phyloP scores from a whole-genome alignment of 306 rosid species.

The Cotoneaster glaucophyllus region DNA sequence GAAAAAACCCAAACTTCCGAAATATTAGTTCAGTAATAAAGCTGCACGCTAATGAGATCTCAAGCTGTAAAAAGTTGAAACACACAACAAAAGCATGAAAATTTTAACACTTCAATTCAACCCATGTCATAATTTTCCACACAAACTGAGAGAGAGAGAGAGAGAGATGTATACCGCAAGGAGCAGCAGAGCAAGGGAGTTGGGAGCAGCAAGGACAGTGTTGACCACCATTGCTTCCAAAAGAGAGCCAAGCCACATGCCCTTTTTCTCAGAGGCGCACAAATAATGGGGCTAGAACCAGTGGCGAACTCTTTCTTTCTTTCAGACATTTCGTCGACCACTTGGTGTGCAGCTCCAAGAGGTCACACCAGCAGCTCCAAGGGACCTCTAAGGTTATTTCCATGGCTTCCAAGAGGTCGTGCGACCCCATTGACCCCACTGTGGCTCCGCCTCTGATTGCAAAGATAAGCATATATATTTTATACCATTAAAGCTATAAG shows the following conservation, averaged over 20 bases:
- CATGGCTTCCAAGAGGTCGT: too few relatives aligned
- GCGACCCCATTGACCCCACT: too few relatives aligned
- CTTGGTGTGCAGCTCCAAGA: too few relatives aligned
- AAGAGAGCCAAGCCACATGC: conserved; percentile 24
- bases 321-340: too few relatives aligned
- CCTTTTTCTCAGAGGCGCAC: conserved; percentile 15
- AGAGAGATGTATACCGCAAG: conserved; percentile 40
- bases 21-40: not conserved
- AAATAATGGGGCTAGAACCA: too few relatives aligned
- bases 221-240: conserved; percentile 39
- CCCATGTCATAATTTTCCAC: not conserved
- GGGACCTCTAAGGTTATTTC: too few relatives aligned
- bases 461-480: too few relatives aligned
- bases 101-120: not conserved
- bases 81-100: not conserved
- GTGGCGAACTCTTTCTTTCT: too few relatives aligned
- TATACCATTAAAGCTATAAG: not conserved
- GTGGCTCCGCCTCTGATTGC: too few relatives aligned
- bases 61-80: not conserved
- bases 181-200: conserved; percentile 50
- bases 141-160: not conserved
- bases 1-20: not conserved
- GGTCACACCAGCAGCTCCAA: too few relatives aligned
- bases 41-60: not conserved
- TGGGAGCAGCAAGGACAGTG: conserved; percentile 33